Conservation (phyloP, 345 rosid species). For the Eucalyptus coolabah region DNA sequence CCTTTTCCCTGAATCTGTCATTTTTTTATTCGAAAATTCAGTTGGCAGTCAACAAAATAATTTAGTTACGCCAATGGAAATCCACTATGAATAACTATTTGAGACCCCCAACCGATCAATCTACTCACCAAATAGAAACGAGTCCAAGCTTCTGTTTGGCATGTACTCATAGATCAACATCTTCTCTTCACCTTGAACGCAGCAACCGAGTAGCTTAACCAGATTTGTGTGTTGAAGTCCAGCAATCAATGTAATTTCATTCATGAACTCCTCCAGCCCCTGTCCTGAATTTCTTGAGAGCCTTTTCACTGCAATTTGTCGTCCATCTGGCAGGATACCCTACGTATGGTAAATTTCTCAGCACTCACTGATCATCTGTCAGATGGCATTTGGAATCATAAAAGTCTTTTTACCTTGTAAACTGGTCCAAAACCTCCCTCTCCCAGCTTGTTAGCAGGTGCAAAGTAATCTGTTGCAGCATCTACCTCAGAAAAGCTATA, state of each 20-base stretch:
- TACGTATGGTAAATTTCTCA: background rate
- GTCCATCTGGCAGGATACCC: conserved; percentile 22
- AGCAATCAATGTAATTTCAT: conserved; percentile 31
- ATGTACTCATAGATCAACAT: conserved; percentile 28
- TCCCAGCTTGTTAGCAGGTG: conserved; percentile 22
- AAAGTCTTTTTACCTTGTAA: conserved; percentile 16
- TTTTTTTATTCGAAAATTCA: background rate
- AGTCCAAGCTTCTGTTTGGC: conserved; percentile 28
- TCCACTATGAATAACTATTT: background rate
- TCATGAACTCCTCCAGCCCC: conserved; percentile 36
- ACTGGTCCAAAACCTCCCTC: conserved; percentile 38
- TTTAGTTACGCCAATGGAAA: background rate
- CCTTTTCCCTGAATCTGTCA: background rate
- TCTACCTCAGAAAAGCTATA: conserved; percentile 11
- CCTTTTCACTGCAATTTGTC: conserved; percentile 30
- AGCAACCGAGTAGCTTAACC: conserved; percentile 28
- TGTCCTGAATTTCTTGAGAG: conserved; percentile 26
- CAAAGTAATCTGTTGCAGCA: conserved; percentile 13
- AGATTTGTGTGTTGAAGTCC: conserved; percentile 35
- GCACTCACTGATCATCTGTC: background rate
- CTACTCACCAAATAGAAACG: conserved; percentile 14
- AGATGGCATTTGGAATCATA: background rate
- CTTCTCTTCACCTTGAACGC: conserved; percentile 31
- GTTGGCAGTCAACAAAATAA: background rate
- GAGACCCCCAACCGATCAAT: background rate